Evolutionary conservation across 495 filamentous ascomycete genomes (phyloP).

Genomic region (Podospora fimiseda): DNA sequence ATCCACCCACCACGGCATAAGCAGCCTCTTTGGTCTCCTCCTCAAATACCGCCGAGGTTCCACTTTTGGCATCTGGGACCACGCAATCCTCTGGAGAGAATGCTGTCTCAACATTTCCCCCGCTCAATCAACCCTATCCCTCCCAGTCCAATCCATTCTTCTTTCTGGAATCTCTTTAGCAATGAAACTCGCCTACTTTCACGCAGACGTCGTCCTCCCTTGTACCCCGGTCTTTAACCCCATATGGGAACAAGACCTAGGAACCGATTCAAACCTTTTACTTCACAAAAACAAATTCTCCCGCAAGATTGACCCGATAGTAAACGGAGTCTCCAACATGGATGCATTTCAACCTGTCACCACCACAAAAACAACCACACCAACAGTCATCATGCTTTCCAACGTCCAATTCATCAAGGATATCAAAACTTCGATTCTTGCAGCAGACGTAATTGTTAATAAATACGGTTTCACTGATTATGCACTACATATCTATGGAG

Average conservation of each 20-base stretch:
- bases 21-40: conserved; percentile 59
- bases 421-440: conserved; percentile 57
- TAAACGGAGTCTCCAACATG: conserved; percentile 64
- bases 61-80: conserved; percentile 62
- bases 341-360: conserved; percentile 55
- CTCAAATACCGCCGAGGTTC: conserved; percentile 57
- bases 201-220: conserved; percentile 59
- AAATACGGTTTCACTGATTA: conserved; percentile 58
- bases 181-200: conserved; percentile 38
- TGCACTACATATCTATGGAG: conserved; percentile 56
- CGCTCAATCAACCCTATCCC: conserved; percentile 15
- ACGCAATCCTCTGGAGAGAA: conserved; percentile 61
- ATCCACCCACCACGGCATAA: conserved; percentile 59
- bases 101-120: conserved; percentile 44
- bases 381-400: conserved; percentile 61
- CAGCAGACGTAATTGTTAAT: conserved; percentile 61
- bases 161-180: conserved; percentile 29
- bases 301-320: conserved; percentile 61
- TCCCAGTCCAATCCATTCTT: conserved; percentile 48
- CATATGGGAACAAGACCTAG: conserved; percentile 61
- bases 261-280: conserved; percentile 51
- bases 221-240: conserved; percentile 65
- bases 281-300: conserved; percentile 54
- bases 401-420: conserved; percentile 65
- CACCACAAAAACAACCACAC: conserved; percentile 48